Evolutionary conservation across 2,329 filamentous ascomycete species (phyloP).

Genomic region (Aureobasidium sp.): DNA sequence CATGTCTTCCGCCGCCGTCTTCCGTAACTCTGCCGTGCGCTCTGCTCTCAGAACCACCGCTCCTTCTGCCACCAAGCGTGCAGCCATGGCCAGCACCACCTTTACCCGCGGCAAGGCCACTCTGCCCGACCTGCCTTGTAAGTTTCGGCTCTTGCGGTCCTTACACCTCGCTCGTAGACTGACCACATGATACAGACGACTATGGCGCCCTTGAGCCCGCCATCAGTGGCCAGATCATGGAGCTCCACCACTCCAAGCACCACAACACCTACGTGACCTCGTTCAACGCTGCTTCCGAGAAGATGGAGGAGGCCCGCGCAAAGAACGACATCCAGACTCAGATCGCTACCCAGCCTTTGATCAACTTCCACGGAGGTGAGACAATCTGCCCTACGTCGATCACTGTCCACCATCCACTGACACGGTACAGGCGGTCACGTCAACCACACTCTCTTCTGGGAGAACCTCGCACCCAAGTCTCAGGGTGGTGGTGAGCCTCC

Average conservation of each 20-base stretch:
- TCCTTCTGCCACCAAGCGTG: slow-evolving; percentile 52
- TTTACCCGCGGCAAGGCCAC: slow-evolving; percentile 86
- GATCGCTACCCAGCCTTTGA: slow-evolving; percentile 50
- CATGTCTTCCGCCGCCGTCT: slow-evolving; percentile 72
- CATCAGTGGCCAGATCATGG: slow-evolving; percentile 89
- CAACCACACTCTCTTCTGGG: slow-evolving; percentile 64
- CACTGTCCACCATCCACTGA: not conserved
- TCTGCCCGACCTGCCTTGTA: slow-evolving; percentile 80
- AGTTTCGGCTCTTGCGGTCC: slow-evolving; percentile 24
- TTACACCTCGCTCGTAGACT: not conserved
- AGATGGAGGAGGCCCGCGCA: slow-evolving; percentile 53
- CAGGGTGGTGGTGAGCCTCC: slow-evolving; percentile 61
- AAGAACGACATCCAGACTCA: slow-evolving; percentile 48
- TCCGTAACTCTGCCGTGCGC: slow-evolving; percentile 65
- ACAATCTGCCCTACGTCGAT: slow-evolving; percentile 4
- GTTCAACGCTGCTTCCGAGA: slow-evolving; percentile 72
- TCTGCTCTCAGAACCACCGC: slow-evolving; percentile 63
- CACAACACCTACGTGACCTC: slow-evolving; percentile 90
- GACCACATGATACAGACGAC: slow-evolving; percentile 59
- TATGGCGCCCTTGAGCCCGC: slow-evolving; percentile 85
- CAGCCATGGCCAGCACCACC: slow-evolving; percentile 62
- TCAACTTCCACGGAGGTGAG: slow-evolving; percentile 60
- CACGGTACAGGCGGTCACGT: slow-evolving; percentile 48
- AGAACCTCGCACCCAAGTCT: slow-evolving; percentile 60
- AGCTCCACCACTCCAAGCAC: slow-evolving; percentile 90